Evolutionary conservation across 495 filamentous ascomycete genomes (phyloP).

Genomic region (Xylaria longipes): DNA sequence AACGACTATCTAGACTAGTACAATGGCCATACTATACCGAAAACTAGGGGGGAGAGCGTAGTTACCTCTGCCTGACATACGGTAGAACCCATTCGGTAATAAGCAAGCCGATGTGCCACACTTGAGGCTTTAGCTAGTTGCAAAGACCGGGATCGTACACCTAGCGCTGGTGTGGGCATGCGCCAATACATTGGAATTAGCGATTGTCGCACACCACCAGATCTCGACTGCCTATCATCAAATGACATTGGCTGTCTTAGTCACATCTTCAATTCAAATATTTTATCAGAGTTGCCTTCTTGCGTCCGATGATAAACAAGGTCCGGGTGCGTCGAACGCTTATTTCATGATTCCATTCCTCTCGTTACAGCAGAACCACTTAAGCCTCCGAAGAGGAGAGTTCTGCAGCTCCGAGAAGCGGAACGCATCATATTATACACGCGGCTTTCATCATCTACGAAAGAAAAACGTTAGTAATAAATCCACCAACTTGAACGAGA

Average conservation of each 20-base stretch:
- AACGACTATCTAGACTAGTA: not conserved
- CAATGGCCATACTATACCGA: not conserved
- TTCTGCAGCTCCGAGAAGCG: constrained; percentile 68
- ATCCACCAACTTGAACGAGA: not conserved
- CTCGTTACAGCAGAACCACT: constrained; percentile 79
- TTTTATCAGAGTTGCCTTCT: constrained; percentile 93
- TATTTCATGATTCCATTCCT: constrained; percentile 82
- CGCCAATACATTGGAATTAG: not conserved
- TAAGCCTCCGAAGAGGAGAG: constrained; percentile 85
- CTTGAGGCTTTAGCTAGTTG: constrained; percentile 9
- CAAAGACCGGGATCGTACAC: not conserved
- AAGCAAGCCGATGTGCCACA: not conserved
- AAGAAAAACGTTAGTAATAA: constrained; percentile 49
- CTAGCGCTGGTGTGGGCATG: not conserved
- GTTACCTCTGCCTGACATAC: not conserved
- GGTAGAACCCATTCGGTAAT: not conserved
- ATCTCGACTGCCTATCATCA: not conserved
- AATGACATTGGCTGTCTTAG: not conserved
- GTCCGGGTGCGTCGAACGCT: constrained; percentile 96
- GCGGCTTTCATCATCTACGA: constrained; percentile 98
- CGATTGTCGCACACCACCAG: not conserved
- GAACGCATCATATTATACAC: constrained; percentile 88
- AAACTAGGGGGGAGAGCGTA: not conserved
- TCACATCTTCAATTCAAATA: constrained; percentile 44
- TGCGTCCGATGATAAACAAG: constrained; percentile 98